A percentile compares a stretch with the other conserved stretches of the same genome.
Evolutionary conservation across 441 rosid genomes (phyloP).

Genomic region (Corymbia calophylla): DNA sequence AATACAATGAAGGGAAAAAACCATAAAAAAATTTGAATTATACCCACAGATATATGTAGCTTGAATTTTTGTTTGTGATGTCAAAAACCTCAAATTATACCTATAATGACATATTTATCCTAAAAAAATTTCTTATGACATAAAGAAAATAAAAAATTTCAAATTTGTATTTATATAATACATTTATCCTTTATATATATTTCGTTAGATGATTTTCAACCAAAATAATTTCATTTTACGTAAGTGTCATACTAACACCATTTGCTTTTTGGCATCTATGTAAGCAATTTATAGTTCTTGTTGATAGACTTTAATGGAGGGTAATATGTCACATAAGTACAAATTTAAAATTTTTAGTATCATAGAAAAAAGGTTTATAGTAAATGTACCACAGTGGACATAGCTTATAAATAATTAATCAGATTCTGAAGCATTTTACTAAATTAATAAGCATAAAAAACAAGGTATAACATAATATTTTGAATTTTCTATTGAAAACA

Average conservation of each 20-base stretch:
- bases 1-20: rapidly evolving
- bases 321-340: rapidly evolving
- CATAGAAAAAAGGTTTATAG: not conserved
- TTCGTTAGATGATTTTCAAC: too few relatives aligned
- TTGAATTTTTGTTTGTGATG: rapidly evolving
- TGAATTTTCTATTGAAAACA: not conserved
- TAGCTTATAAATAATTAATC: not conserved
- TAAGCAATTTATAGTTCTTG: too few relatives aligned
- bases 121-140: not conserved
- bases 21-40: rapidly evolving
- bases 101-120: rapidly evolving
- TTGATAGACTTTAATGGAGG: not conserved
- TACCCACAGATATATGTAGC: not conserved
- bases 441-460: not conserved
- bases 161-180: rapidly evolving
- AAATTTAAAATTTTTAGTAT: too few relatives aligned
- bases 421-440: not conserved
- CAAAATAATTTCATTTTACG: not conserved
- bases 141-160: too few relatives aligned
- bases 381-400: not conserved
- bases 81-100: rapidly evolving
- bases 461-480: not conserved
- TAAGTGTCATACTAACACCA: not conserved
- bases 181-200: rapidly evolving
- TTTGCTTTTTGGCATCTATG: rapidly evolving